Evolutionary conservation across 1,284 basidiomycete species (phyloP), one percentile per base, ranked within the genome.

Genomic region (Phellopilus nigrolimitatus): DNA sequence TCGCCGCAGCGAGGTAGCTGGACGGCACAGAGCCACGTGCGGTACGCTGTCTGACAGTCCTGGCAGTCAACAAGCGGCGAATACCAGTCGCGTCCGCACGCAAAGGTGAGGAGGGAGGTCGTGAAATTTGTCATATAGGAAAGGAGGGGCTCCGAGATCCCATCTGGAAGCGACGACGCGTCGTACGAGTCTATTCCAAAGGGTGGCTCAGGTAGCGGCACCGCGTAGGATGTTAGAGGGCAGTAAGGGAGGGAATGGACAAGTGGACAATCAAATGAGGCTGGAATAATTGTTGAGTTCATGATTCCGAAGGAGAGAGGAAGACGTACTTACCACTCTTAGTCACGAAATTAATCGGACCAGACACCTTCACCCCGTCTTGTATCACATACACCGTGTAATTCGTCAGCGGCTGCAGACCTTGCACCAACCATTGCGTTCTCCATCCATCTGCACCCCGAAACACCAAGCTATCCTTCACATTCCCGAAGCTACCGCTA

Each of bases 81-180:
- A 68, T 91, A 94, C 42, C 75, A 63, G 64, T 92, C 90, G 21
- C 89, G 75, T 3, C 90, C 91, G 61, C 91, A 93, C 1, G 88
- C 80, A 56, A 81, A 79, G 2, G 85, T 82, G 12, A 75, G 72
- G 15, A 94, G 77, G 12, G 80, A 77, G 0, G 75, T 74, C 1
- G 88, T 85, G 66, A 93, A 91, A 61, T 89, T 88, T 27, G 82
- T 67, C 55, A 92, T 68, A 54, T 79, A 81, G 4, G 72, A 68
- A 19, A 80, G 64, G 38, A 91, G 70, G 6, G 78, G 73, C 1
- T 64, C 61, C 8, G 73, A 67, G 33, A 89, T 65, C 15, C 55
- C 56, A 8, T 64, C 60, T 0, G 85, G 84, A 5, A 91, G 67
- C 17, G 73, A 76, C 1, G 67, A 63, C 9, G 74, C 66, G 30